Conservation (phyloP, 352 stramenopile genomes). For the Phytophthora sp. region DNA sequence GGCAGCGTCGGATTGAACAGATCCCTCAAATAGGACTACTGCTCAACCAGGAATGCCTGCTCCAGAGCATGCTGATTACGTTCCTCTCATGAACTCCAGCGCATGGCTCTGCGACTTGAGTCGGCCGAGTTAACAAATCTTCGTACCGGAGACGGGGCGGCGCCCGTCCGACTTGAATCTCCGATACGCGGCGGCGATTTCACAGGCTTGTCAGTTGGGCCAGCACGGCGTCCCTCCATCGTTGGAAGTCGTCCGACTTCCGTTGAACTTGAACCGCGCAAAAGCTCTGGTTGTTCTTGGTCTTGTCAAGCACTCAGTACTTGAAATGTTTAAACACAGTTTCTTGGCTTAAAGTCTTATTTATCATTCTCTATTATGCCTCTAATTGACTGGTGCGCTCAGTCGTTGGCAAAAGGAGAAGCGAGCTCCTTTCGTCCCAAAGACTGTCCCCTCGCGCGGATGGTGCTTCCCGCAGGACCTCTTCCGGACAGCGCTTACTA, state of each 20-base stretch:
- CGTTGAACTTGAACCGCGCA: neutral
- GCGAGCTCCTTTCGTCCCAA: no score
- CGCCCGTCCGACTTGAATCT: neutral
- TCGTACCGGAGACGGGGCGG: neutral
- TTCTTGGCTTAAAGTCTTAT: no score
- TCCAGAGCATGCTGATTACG: neutral
- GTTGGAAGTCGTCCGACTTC: neutral
- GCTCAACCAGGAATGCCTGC: neutral
- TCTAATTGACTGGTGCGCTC: no score
- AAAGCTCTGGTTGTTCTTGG: neutral
- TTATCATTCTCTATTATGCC: no score
- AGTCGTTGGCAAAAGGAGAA: no score
- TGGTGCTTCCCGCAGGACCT: no score
- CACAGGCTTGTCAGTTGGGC: neutral
- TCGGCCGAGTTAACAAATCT: neutral
- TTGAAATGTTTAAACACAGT: neutral
- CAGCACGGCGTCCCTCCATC: neutral
- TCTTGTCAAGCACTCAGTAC: neutral
- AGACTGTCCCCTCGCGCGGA: no score
- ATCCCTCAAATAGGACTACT: constrained; percentile 13
- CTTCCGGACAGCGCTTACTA: no score
- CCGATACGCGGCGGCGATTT: neutral
- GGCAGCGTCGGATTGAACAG: constrained; percentile 12
- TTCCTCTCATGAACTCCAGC: neutral
- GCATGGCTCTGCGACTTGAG: neutral